Conservation (phyloP, 2,329 filamentous ascomycete genomes). For the Eurotiales sp. region DNA sequence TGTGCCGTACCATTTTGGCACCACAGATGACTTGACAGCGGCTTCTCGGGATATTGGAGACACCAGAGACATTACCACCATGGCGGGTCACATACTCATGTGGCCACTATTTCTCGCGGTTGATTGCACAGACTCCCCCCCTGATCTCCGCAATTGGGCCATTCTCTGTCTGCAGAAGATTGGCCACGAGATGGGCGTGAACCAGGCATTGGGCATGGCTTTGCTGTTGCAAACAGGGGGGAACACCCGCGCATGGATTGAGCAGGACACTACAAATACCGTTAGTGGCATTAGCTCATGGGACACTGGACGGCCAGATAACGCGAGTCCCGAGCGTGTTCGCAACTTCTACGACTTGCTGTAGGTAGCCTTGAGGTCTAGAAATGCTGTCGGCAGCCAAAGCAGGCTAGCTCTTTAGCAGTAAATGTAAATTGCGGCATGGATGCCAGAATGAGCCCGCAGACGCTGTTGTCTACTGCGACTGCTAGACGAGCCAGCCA, state of each 20-base stretch:
- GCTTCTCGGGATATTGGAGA: background rate
- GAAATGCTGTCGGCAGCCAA: too few relatives aligned
- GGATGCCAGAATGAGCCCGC: too few relatives aligned
- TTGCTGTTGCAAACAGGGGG: constrained; percentile 9
- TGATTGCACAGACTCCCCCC: constrained; percentile 5
- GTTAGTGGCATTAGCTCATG: background rate
- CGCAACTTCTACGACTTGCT: too few relatives aligned
- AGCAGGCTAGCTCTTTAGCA: too few relatives aligned
- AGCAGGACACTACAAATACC: background rate
- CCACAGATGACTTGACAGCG: background rate
- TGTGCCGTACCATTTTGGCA: constrained; percentile 15
- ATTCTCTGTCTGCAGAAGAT: constrained; percentile 13
- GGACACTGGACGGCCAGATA: too few relatives aligned
- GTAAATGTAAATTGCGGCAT: too few relatives aligned
- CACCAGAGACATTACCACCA: background rate
- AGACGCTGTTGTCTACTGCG: too few relatives aligned
- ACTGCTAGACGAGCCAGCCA: too few relatives aligned
- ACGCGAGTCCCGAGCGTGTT: too few relatives aligned
- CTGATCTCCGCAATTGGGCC: constrained; percentile 10
- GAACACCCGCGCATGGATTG: constrained; percentile 4
- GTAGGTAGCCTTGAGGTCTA: too few relatives aligned
- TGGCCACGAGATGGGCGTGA: constrained; percentile 15
- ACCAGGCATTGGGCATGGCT: constrained; percentile 16
- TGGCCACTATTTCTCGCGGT: constrained; percentile 16
- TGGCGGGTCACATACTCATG: constrained; percentile 10